A percentile compares a stretch with the other conserved stretches of the same genome.
phyloP scores from a whole-genome alignment of 2,329 filamentous ascomycete genomes.

The Daldinia sp. region DNA sequence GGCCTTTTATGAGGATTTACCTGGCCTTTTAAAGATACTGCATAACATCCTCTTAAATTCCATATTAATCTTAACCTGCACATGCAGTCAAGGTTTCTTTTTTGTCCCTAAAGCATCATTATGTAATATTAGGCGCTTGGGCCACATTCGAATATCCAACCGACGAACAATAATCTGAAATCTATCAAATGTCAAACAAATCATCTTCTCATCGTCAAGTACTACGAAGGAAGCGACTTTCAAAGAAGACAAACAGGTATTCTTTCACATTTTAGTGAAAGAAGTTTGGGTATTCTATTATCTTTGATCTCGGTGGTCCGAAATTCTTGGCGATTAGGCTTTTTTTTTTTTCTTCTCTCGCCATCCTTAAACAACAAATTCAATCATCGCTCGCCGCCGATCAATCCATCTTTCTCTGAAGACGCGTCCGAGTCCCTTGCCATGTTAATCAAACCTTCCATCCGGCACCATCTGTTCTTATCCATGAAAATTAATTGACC shows the following conservation, averaged over 20 bases:
- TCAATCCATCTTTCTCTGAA: conserved; percentile 13
- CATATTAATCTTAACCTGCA: no score
- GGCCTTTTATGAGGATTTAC: no score
- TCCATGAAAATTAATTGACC: conserved; percentile 11
- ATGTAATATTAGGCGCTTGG: not conserved
- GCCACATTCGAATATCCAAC: conserved; percentile 4
- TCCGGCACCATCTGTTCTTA: conserved; percentile 8
- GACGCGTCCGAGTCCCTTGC: conserved; percentile 31
- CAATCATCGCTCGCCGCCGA: not conserved
- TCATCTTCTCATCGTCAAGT: conserved; percentile 5
- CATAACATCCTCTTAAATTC: no score
- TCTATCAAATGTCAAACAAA: conserved; percentile 11
- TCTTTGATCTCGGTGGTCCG: conserved; percentile 14
- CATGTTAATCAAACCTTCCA: conserved; percentile 18
- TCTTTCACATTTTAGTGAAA: conserved; percentile 21
- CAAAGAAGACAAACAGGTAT: not conserved
- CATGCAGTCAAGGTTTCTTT: no score
- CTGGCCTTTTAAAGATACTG: no score
- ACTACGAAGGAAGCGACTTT: conserved; percentile 8
- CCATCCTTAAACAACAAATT: not conserved
- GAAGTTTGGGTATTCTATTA: conserved; percentile 11
- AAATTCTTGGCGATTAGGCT: not conserved
- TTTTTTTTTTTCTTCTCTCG: no score
- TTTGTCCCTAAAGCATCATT: not conserved
- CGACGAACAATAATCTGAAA: conserved; percentile 13